Evolutionary conservation across 148 eudicot genomes (phyloP).

Genomic region (Fallopia convolvulus): DNA sequence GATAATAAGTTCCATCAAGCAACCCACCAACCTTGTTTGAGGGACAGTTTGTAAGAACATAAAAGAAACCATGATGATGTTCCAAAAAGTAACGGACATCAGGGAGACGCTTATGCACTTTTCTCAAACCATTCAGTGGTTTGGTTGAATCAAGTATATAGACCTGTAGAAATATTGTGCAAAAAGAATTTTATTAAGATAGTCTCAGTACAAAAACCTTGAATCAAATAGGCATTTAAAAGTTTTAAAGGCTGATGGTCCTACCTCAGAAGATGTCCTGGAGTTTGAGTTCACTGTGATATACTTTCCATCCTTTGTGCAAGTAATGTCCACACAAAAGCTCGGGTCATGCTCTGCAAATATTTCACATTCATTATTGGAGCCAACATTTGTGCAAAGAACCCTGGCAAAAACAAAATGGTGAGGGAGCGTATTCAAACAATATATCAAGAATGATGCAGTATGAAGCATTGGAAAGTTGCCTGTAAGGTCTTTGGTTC

Average conservation of each 20-base stretch:
- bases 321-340: conserved; percentile 82
- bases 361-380: conserved; percentile 38
- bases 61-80: conserved; percentile 78
- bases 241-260: conserved; percentile 5
- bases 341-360: conserved; percentile 71
- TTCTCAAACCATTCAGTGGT: conserved; percentile 45
- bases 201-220: not conserved
- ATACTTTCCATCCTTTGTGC: conserved; percentile 93
- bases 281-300: conserved; percentile 94
- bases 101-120: conserved; percentile 62
- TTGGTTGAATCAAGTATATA: conserved; percentile 54
- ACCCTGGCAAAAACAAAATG: conserved; percentile 41
- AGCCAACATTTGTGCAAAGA: conserved; percentile 46
- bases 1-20: conserved; percentile 44
- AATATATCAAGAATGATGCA: conserved; percentile 15
- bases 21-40: conserved; percentile 24
- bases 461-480: conserved; percentile 17
- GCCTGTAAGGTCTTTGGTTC: conserved; percentile 90
- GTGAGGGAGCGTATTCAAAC: conserved; percentile 17
- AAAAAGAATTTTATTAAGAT: not conserved
- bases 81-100: conserved; percentile 85
- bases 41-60: conserved; percentile 69
- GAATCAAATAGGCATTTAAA: not conserved
- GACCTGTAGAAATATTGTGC: conserved; percentile 40
- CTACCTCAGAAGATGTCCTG: conserved; percentile 93